Percentiles rank a stretch among this genome's conserved stretches.
Evolutionary conservation across 2,329 filamentous ascomycete genomes (phyloP).

Genomic region (Claviceps sp.): DNA sequence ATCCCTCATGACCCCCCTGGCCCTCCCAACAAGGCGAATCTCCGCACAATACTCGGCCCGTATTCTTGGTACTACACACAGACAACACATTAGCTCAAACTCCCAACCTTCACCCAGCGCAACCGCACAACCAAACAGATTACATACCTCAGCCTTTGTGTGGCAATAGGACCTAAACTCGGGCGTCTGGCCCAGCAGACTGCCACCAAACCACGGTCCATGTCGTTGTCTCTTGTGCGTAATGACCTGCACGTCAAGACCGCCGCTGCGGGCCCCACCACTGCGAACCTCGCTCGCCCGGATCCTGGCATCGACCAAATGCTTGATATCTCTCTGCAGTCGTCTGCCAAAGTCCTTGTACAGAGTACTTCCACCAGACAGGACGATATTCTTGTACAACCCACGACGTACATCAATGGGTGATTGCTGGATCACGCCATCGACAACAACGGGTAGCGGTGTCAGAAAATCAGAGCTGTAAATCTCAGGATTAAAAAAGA

Average conservation of each 20-base stretch:
- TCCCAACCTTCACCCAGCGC: not conserved
- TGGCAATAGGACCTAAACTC: conserved; percentile 99
- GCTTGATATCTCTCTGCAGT: conserved; percentile 92
- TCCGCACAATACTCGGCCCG: conserved; percentile 85
- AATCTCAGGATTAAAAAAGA: conserved; percentile 99
- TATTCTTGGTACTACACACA: conserved; percentile 78
- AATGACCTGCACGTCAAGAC: conserved; percentile 92
- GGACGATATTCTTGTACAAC: conserved; percentile 98
- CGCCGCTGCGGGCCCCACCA: conserved; percentile 84
- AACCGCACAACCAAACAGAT: not conserved
- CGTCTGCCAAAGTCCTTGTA: conserved; percentile 98
- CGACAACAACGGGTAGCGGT: conserved; percentile 84
- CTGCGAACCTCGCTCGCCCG: conserved; percentile 83
- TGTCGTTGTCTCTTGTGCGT: conserved; percentile 95
- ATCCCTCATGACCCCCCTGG: conserved; percentile 59
- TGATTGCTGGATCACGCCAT: conserved; percentile 92
- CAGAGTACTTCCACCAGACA: conserved; percentile 90
- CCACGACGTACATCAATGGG: conserved; percentile 95
- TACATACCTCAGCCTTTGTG: conserved; percentile 61
- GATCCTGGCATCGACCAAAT: conserved; percentile 87
- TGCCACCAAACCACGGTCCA: conserved; percentile 97
- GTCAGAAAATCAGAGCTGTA: conserved; percentile 98
- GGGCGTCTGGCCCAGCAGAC: conserved; percentile 88
- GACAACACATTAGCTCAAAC: conserved; percentile 10
- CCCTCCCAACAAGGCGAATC: conserved; percentile 86